Conservation (phyloP, 306 rosid genomes). For the Trichosanthes truncata region DNA sequence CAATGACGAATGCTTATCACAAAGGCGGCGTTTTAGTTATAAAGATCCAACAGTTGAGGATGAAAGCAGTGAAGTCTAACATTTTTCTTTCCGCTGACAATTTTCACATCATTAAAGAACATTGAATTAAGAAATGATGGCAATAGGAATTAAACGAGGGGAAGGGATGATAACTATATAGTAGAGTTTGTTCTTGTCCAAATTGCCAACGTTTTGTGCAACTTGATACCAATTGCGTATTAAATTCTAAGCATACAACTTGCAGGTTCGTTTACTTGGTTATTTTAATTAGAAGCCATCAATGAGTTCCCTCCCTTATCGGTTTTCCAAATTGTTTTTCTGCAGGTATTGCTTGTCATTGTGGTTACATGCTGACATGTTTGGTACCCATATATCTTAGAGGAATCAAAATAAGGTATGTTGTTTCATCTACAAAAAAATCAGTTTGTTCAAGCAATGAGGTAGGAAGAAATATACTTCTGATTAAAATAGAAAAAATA, state of each 20-base stretch:
- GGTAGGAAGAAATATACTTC: not conserved
- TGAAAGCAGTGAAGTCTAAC: not conserved
- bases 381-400: not conserved
- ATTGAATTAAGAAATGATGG: not conserved
- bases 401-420: not conserved
- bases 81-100: not conserved
- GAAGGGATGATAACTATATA: not conserved
- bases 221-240: not conserved
- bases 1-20: not conserved
- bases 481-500: not conserved
- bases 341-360: not conserved
- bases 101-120: not conserved
- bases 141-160: not conserved
- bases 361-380: not conserved
- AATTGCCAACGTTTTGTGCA: not conserved
- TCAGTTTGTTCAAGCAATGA: not conserved
- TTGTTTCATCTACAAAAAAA: not conserved
- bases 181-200: not conserved
- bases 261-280: conserved; percentile 1
- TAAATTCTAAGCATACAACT: not conserved
- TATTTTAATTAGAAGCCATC: not conserved
- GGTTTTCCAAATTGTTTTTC: not conserved
- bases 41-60: not conserved
- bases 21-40: not conserved
- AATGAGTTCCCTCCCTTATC: not conserved